phyloP scores from a whole-genome alignment of 441 rosid genomes.

The Bocquillonia castaneifolia region DNA sequence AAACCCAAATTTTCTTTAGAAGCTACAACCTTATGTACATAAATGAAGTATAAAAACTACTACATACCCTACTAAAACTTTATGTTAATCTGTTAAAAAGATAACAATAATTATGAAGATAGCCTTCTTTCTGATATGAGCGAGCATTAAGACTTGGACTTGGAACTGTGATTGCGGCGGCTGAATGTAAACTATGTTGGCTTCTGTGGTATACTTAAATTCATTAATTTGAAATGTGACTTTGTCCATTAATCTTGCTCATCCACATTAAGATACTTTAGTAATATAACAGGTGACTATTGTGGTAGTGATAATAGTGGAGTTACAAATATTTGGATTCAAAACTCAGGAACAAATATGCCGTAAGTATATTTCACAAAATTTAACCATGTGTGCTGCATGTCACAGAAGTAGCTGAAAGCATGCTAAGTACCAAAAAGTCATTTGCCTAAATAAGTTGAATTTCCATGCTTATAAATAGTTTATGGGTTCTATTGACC shows the following conservation, averaged over 20 bases:
- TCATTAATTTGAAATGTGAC: background rate
- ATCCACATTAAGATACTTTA: background rate
- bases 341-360: background rate
- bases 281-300: background rate
- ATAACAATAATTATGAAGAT: too few species aligned
- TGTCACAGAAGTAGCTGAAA: background rate
- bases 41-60: too few species aligned
- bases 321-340: background rate
- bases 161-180: background rate
- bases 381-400: background rate
- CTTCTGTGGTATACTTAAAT: background rate
- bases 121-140: too few species aligned
- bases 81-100: too few species aligned
- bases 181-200: background rate
- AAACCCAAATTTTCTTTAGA: too few species aligned
- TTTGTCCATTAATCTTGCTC: background rate
- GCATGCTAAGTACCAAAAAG: background rate
- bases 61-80: too few species aligned
- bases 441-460: background rate
- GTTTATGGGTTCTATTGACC: background rate
- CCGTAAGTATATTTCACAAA: background rate
- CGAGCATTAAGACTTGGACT: background rate
- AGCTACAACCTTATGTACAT: too few species aligned
- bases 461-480: background rate
- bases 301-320: background rate